Evolutionary conservation across 805 yeast species (phyloP).

Genomic region (Metschnikowia similis): DNA sequence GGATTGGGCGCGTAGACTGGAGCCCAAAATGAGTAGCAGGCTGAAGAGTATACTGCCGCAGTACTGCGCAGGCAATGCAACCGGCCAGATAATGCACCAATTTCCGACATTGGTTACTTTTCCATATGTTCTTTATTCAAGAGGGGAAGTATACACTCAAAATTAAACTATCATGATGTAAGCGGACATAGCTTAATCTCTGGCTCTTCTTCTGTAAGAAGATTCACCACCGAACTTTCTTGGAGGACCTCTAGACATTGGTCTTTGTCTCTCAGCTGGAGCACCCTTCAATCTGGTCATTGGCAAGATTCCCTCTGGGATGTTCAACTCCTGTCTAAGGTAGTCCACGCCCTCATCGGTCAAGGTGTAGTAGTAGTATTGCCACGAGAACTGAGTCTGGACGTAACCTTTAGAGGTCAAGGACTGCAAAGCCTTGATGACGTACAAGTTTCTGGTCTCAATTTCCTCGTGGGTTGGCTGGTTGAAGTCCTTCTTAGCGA

Average conservation of each 20-base stretch:
- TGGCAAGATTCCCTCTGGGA: conserved; percentile 98
- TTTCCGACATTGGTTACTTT: background rate
- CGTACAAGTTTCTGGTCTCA: conserved; percentile 96
- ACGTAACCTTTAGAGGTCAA: conserved; percentile 98
- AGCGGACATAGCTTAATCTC: conserved; percentile 34
- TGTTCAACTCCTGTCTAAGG: conserved; percentile 96
- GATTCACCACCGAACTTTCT: conserved; percentile 36
- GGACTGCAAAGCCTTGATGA: conserved; percentile 98
- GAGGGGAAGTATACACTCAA: conserved; percentile 17
- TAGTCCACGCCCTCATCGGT: conserved; percentile 99
- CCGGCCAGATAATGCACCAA: no score
- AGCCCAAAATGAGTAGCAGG: no score
- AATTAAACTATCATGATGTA: conserved; percentile 10
- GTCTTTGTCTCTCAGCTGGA: conserved; percentile 73
- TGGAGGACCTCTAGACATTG: conserved; percentile 38
- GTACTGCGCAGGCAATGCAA: no score
- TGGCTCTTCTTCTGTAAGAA: conserved; percentile 61
- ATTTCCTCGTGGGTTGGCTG: conserved; percentile 97
- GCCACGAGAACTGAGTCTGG: conserved; percentile 99
- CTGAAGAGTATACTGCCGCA: no score
- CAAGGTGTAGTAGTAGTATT: conserved; percentile 99
- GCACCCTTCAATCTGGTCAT: conserved; percentile 94
- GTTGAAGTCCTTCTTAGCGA: conserved; percentile 98
- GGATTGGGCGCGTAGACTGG: no score
- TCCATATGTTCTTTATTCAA: conserved; percentile 14